A percentile compares a stretch with the other conserved stretches of the same genome.
Conservation (phyloP, 441 rosid genomes). For the Omphalea diandra region DNA sequence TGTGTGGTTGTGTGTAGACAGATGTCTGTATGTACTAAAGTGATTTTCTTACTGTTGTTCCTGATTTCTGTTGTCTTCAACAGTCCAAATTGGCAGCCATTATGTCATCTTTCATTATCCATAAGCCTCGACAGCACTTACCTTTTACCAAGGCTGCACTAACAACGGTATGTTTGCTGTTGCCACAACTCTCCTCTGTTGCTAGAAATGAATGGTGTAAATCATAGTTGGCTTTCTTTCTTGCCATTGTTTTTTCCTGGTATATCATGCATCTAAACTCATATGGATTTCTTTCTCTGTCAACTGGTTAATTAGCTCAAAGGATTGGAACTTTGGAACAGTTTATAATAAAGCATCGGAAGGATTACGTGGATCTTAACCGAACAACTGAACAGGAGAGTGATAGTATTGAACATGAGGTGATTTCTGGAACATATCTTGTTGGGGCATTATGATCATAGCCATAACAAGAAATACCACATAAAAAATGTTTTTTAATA, state of each 20-base stretch:
- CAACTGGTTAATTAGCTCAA: slow-evolving; percentile 43
- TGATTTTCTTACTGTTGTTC: neutral
- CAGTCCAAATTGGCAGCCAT: slow-evolving; percentile 81
- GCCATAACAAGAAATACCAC: neutral
- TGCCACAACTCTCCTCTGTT: slow-evolving; percentile 2
- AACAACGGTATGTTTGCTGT: slow-evolving; percentile 55
- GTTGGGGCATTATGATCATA: neutral
- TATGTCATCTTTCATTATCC: slow-evolving; percentile 93
- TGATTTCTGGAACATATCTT: slow-evolving; percentile 34
- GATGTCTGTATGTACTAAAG: neutral
- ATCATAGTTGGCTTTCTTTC: neutral
- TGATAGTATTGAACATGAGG: slow-evolving; percentile 96
- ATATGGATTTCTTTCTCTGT: neutral
- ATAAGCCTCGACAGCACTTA: slow-evolving; percentile 62
- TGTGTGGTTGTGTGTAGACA: too few species aligned
- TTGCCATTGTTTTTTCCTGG: neutral
- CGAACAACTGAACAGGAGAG: slow-evolving; percentile 90
- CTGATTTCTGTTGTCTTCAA: slow-evolving; percentile 15
- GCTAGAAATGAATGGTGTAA: neutral
- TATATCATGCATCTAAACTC: neutral
- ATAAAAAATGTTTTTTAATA: neutral
- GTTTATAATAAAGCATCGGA: slow-evolving; percentile 83
- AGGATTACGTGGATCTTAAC: slow-evolving; percentile 82
- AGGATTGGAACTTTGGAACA: slow-evolving; percentile 80
- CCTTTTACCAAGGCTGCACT: slow-evolving; percentile 76